Evolutionary conservation across 352 stramenopile species (phyloP).

Genomic region (Phytophthora vignae): DNA sequence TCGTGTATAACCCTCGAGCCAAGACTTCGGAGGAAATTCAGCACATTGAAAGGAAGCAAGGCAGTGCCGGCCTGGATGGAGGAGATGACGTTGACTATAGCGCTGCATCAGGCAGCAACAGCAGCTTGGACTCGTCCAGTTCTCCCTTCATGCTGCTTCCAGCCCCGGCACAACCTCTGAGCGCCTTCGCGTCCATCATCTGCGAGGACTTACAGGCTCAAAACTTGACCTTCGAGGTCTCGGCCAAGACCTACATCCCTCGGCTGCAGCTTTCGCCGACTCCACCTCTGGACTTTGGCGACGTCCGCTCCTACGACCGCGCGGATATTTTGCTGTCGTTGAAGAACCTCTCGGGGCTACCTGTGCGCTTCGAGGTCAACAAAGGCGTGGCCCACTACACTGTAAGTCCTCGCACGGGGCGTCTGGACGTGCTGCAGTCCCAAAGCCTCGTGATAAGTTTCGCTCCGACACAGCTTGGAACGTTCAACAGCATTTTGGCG

Average conservation of each 20-base stretch:
- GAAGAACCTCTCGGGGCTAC: conserved; percentile 80
- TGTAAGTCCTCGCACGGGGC: conserved; percentile 62
- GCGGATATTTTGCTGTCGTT: conserved; percentile 87
- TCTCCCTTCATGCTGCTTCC: conserved; percentile 33
- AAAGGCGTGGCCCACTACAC: conserved; percentile 81
- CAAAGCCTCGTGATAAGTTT: conserved; percentile 93
- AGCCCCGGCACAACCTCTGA: conserved; percentile 42
- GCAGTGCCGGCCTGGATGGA: neutral
- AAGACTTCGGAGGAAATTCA: conserved; percentile 48
- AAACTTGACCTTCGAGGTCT: conserved; percentile 82
- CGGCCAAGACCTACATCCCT: conserved; percentile 64
- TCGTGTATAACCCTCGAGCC: conserved; percentile 56
- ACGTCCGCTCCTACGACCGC: conserved; percentile 79
- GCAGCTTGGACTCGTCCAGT: conserved; percentile 8
- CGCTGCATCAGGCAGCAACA: neutral
- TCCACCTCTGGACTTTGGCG: conserved; percentile 81
- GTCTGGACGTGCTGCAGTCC: conserved; percentile 86
- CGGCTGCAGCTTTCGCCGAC: conserved; percentile 53
- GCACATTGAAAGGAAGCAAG: conserved; percentile 29
- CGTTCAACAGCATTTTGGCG: conserved; percentile 59
- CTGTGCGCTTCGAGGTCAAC: conserved; percentile 67
- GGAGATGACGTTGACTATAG: neutral
- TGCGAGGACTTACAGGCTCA: conserved; percentile 73
- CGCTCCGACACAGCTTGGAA: conserved; percentile 85
- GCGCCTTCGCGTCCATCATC: conserved; percentile 77